A percentile compares a stretch with the other conserved stretches of the same genome.
These are phyloP conservation scores for Salisapilia sapeloensis DNA, from an alignment of 352 stramenopile species.

Conservation along the genomic window DNA sequence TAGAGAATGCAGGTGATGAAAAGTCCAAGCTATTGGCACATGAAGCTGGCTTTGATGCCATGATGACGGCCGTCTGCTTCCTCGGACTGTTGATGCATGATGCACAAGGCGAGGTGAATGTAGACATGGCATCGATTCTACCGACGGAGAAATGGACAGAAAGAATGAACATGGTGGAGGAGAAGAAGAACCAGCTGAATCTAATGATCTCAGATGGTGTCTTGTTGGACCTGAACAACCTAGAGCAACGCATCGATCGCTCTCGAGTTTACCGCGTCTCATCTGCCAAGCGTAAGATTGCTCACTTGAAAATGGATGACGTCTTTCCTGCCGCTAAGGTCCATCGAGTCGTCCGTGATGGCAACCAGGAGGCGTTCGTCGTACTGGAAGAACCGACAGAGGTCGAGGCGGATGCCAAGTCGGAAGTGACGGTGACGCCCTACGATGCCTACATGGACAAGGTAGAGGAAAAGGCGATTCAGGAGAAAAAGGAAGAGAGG, in stretches of 20 bases:
- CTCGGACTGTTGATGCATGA: conserved; percentile 45
- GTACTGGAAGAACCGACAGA: conserved; percentile 9
- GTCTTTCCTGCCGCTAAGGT: conserved; percentile 45
- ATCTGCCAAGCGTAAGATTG: conserved; percentile 40
- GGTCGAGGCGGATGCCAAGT: too few relatives aligned
- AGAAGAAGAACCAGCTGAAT: conserved; percentile 58
- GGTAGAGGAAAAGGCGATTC: conserved; percentile 15
- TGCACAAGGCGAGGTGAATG: conserved; percentile 24
- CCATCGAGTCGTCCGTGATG: conserved; percentile 37
- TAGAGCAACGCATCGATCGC: conserved; percentile 43
- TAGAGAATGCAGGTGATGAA: conserved; percentile 25
- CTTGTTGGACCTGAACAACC: conserved; percentile 33
- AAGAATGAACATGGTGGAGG: conserved; percentile 23
- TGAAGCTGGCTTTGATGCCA: conserved; percentile 74
- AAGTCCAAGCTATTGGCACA: conserved; percentile 47
- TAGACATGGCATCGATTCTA: too few relatives aligned
- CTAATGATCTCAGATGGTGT: conserved; percentile 62
- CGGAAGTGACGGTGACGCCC: conserved; percentile 3
- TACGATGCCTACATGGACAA: conserved; percentile 7
- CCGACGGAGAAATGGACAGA: conserved; percentile 12
- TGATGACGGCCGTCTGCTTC: conserved; percentile 74
- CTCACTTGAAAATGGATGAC: conserved; percentile 45
- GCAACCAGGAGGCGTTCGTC: conserved; percentile 38
- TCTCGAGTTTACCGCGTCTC: conserved; percentile 40
- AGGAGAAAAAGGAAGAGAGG: conserved; percentile 12